phyloP scores from a whole-genome alignment of 768 basidiomycete genomes.

The Naganishia antarctica region DNA sequence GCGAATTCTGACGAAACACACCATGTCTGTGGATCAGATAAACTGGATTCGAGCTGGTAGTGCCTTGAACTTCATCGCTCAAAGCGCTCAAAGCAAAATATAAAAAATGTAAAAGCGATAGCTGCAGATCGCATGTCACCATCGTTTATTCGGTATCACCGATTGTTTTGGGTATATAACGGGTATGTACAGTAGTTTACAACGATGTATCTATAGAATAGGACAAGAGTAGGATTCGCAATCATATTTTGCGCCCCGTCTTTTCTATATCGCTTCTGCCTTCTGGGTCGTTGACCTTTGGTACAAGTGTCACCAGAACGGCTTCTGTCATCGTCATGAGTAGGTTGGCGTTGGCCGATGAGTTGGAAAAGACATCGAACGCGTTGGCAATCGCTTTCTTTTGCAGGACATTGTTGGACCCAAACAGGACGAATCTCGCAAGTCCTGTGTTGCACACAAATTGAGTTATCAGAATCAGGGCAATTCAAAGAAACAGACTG shows the following conservation, averaged over 20 bases:
- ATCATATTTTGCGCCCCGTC: no score
- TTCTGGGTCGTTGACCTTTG: background rate
- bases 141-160: no score
- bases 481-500: no score
- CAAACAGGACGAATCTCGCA: background rate
- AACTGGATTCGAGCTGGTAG: conserved; percentile 85
- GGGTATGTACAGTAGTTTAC: conserved; percentile 11
- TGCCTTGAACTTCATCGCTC: conserved; percentile 75
- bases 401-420: background rate
- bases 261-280: background rate
- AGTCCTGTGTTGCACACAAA: background rate
- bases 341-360: background rate
- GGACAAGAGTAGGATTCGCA: no score
- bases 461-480: background rate
- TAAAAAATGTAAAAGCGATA: background rate
- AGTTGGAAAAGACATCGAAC: background rate
- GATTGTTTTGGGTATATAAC: conserved; percentile 7
- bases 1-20: conserved; percentile 72
- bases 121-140: background rate
- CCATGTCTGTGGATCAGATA: conserved; percentile 82
- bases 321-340: background rate
- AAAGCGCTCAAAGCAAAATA: no score
- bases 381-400: background rate
- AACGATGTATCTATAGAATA: conserved; percentile 20
- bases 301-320: background rate